These are phyloP conservation scores for Adansonia digitata DNA, from an alignment of 345 rosid species.

Conservation along the genomic window DNA sequence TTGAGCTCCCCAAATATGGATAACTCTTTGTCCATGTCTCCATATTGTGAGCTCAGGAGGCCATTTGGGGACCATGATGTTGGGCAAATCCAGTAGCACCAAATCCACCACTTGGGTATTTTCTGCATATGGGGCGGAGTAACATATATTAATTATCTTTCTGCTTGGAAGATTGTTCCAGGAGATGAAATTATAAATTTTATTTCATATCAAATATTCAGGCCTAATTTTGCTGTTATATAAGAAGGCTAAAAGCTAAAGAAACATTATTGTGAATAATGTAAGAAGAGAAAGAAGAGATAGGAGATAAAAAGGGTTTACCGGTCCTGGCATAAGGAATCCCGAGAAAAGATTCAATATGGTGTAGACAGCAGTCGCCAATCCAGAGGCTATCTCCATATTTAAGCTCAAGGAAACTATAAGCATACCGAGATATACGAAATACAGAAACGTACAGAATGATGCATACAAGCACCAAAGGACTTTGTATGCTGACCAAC, in stretches of 20 bases:
- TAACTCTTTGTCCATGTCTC: conserved; percentile 27
- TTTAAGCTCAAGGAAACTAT: conserved; percentile 31
- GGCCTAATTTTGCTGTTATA: no score
- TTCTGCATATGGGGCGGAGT: conserved; percentile 25
- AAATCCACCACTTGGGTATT: conserved; percentile 38
- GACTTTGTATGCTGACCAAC: conserved; percentile 30
- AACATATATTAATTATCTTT: neutral
- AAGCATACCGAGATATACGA: conserved; percentile 40
- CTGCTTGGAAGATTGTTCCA: neutral
- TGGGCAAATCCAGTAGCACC: conserved; percentile 37
- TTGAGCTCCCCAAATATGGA: conserved; percentile 27
- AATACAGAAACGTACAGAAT: conserved; percentile 44
- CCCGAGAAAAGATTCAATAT: conserved; percentile 44
- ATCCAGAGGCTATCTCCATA: conserved; percentile 35
- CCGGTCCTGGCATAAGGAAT: conserved; percentile 44
- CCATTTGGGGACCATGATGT: conserved; percentile 37
- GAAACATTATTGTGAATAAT: neutral
- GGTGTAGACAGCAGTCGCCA: conserved; percentile 30
- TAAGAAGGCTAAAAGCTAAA: no score
- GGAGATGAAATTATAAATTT: neutral
- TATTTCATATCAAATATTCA: no score
- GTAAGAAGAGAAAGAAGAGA: neutral
- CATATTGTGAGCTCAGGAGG: conserved; percentile 28
- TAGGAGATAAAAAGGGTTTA: conserved; percentile 22
- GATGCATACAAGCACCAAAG: conserved; percentile 35